Evolutionary conservation across 2,329 filamentous ascomycete genomes (phyloP).

Genomic region (Blastomyces gilchristii): DNA sequence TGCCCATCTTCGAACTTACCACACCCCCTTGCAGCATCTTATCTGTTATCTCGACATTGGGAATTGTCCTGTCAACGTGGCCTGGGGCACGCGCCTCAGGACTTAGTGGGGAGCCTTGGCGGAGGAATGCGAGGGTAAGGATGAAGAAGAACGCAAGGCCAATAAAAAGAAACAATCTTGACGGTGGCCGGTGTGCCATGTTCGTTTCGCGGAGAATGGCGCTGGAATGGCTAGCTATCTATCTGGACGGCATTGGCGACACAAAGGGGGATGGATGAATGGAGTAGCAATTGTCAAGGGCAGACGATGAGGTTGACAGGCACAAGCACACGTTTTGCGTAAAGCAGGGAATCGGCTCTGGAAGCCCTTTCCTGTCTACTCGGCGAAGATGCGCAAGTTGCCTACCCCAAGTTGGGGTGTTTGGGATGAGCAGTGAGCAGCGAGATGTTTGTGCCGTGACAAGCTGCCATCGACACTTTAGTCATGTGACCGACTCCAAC

Average conservation of each 20-base stretch:
- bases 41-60: slow-evolving; percentile 20
- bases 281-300: not conserved
- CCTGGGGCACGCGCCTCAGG: slow-evolving; percentile 33
- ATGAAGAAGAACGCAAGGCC: slow-evolving; percentile 26
- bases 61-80: slow-evolving; percentile 27
- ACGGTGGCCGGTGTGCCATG: slow-evolving; percentile 31
- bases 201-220: not conserved
- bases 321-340: not conserved
- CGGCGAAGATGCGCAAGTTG: not conserved
- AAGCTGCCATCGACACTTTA: no score
- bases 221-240: not conserved
- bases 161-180: slow-evolving; percentile 29
- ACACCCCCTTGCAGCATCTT: slow-evolving; percentile 35
- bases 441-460: no score
- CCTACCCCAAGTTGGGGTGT: no score
- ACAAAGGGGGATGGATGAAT: not conserved
- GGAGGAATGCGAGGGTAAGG: slow-evolving; percentile 30
- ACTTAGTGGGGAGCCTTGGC: slow-evolving; percentile 29
- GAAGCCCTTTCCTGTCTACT: not conserved
- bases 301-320: not conserved
- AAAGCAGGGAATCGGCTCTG: not conserved
- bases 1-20: slow-evolving; percentile 40
- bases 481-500: no score
- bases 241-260: not conserved
- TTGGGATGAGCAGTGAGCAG: no score